Conservation (phyloP, 2,329 filamentous ascomycete species). For the Nothopassalora personata region DNA sequence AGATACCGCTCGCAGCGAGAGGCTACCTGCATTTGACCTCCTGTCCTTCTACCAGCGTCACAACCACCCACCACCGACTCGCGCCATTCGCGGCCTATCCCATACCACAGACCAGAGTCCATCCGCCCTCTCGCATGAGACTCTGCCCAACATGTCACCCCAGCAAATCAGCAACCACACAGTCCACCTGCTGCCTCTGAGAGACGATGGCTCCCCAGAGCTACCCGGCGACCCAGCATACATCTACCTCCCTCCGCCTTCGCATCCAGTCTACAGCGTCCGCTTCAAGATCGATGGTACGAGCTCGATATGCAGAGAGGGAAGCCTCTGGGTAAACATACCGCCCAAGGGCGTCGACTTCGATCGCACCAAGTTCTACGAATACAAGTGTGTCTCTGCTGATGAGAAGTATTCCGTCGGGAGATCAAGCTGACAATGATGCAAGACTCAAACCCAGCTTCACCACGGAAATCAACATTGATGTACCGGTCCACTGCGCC, state of each 20-base stretch:
- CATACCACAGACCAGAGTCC: background rate
- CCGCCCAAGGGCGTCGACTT: conserved; percentile 72
- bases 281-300: conserved; percentile 91
- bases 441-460: conserved; percentile 81
- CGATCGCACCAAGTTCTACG: conserved; percentile 69
- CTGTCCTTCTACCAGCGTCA: conserved; percentile 5
- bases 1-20: conserved; percentile 4
- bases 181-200: conserved; percentile 83
- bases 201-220: conserved; percentile 87
- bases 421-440: conserved; percentile 14
- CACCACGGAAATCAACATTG: conserved; percentile 84
- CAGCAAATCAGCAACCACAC: conserved; percentile 33
- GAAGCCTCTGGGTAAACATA: conserved; percentile 95
- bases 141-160: conserved; percentile 32
- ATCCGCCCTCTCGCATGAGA: background rate
- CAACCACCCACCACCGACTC: conserved; percentile 1
- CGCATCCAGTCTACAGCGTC: conserved; percentile 66
- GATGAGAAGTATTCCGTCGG: background rate
- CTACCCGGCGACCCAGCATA: conserved; percentile 69
- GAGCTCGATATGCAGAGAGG: conserved; percentile 89
- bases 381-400: conserved; percentile 68
- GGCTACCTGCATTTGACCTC: conserved; percentile 8
- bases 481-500: conserved; percentile 73
- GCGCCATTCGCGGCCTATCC: background rate
- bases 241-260: conserved; percentile 80